These are phyloP conservation scores for Coniosporium tulheliwenetii DNA, from an alignment of 2,329 filamentous ascomycete genomes.

Conservation along the genomic window DNA sequence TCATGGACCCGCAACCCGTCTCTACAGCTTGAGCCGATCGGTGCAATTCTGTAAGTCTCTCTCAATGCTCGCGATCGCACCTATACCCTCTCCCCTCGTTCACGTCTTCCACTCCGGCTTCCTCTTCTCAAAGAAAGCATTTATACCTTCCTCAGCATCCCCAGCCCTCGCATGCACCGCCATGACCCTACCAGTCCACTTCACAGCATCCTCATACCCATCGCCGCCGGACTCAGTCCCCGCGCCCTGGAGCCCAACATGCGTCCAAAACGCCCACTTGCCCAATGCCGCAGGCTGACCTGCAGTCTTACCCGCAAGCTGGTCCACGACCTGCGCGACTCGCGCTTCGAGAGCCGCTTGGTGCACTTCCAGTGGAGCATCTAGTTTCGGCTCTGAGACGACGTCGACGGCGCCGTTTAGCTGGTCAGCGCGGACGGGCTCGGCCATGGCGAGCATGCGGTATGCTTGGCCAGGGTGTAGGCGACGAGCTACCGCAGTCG, in stretches of 20 bases:
- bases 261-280: slow-evolving; percentile 1
- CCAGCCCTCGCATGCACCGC: not conserved
- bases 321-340: not conserved
- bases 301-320: not conserved
- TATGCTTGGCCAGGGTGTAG: slow-evolving; percentile 1
- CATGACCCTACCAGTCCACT: not conserved
- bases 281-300: not conserved
- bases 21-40: no score
- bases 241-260: not conserved
- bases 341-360: not conserved
- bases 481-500: not conserved
- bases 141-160: not conserved
- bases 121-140: slow-evolving; percentile 1
- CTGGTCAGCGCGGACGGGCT: not conserved
- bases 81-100: not conserved
- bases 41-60: no score
- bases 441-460: not conserved
- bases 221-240: not conserved
- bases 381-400: not conserved
- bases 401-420: not conserved
- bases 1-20: no score
- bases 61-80: no score
- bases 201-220: not conserved
- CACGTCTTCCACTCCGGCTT: not conserved
- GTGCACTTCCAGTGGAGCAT: not conserved